Base-by-base conservation (phyloP, 306 rosid species). In the Ziziphus jujuba region DNA sequence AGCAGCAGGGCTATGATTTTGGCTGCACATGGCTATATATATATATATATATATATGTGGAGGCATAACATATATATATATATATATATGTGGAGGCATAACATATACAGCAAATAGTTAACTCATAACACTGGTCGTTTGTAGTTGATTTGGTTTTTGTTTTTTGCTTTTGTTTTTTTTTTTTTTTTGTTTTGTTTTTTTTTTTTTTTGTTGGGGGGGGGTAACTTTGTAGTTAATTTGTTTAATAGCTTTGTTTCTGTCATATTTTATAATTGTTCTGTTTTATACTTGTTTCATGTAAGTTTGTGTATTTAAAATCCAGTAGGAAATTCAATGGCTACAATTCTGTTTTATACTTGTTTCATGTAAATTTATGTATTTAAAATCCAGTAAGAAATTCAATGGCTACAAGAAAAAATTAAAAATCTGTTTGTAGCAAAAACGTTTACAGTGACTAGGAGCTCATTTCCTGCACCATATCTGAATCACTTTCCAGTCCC, bases 51-150 rank as follows among this genome's bases (percentile, higher is more conserved):
- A n/a, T n/a, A n/a, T n/a, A n/a, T n/a, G n/a, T n/a, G n/a, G n/a
- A n/a, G n/a, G n/a, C n/a, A n/a, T n/a, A n/a, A n/a, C n/a, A n/a
- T n/a, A n/a, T n/a, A n/a, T n/a, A n/a, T n/a, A n/a, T n/a, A n/a
- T n/a, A n/a, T n/a, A n/a, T n/a, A n/a, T n/a, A n/a, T n/a, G n/a
- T n/a, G n/a, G n/a, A 10, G 4, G 5, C 38, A 61, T 33, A 19
- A 66, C 53, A 69, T 64, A 73, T 22, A 38, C 75, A 62, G 67
- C 36, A 74, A 73, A 64, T 82, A 73, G 77, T 73, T 54, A 60
- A 71, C 47, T 56, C 67, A 59, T 76, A 70, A 56, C n/a, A n/a
- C 72, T 77, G 78, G 31, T 38, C 24, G 79, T 77, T 67, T 85
- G 85, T 81, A 72, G 81, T 67, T 63, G n/a, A n/a, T n/a, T n/a